These are phyloP conservation scores for Mortierella sp. DNA, from an alignment of 371 early-diverging fungal genomes.

Conservation along the genomic window DNA sequence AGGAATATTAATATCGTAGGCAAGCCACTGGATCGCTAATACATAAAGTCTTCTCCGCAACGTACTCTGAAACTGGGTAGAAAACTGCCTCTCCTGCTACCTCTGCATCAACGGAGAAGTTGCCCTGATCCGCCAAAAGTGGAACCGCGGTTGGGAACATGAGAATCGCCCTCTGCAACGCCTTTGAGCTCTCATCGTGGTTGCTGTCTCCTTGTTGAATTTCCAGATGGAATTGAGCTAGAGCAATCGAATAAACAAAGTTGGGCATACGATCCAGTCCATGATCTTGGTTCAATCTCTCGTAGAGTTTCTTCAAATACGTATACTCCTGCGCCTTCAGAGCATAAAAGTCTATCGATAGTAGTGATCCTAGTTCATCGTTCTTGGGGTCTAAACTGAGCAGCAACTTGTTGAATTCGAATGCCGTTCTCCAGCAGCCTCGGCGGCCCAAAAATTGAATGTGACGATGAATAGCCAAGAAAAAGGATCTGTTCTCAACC, in stretches of 20 bases:
- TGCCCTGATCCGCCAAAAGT: conserved; percentile 58
- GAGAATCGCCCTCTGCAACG: conserved; percentile 77
- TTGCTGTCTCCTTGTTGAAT: conserved; percentile 25
- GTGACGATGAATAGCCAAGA: conserved; percentile 86
- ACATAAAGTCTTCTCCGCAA: neutral
- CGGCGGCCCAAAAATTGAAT: conserved; percentile 85
- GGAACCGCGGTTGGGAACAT: conserved; percentile 62
- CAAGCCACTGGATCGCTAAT: neutral
- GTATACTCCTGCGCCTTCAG: conserved; percentile 80
- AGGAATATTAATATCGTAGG: neutral
- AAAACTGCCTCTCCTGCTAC: conserved; percentile 42
- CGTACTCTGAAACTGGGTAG: conserved; percentile 57
- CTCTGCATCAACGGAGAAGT: conserved; percentile 53
- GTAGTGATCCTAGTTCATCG: conserved; percentile 83
- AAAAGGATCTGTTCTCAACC: conserved; percentile 87
- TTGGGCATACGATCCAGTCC: conserved; percentile 71
- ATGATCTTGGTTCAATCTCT: conserved; percentile 23
- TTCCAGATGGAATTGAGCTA: conserved; percentile 80
- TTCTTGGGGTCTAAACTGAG: conserved; percentile 77
- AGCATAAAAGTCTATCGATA: conserved; percentile 88
- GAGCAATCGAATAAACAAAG: conserved; percentile 81
- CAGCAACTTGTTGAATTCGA: conserved; percentile 89
- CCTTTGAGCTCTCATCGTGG: conserved; percentile 60
- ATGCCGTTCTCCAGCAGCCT: conserved; percentile 94
- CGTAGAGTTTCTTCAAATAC: conserved; percentile 72